Base-by-base conservation (phyloP, 1,139 yeast genomes). In the Debaryomycetaceae sp. region DNA sequence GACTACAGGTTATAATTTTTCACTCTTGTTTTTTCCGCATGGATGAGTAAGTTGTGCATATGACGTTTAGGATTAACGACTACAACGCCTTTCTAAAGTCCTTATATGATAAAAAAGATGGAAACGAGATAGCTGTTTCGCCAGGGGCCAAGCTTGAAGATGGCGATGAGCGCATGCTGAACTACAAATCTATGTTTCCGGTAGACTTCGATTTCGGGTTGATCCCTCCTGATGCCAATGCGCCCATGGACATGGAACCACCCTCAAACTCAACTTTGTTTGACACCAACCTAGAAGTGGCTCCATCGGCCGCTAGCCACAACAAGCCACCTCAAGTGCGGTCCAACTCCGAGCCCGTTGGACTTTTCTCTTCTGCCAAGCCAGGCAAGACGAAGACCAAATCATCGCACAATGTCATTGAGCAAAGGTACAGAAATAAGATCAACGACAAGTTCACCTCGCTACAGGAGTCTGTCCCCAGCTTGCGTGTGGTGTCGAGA, bases 341-440 rank as follows among this genome's bases (percentile, higher is more conserved):
- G n/a, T n/a, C n/a, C n/a, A n/a, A n/a, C n/a, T n/a, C n/a, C n/a
- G n/a, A n/a, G n/a, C n/a, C n/a, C n/a, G n/a, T n/a, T n/a, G n/a
- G n/a, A n/a, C n/a, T n/a, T n/a, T 22, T 23, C 14, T 23, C 30
- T 17, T 3, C 16, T 11, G 14, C 18, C 3, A 5, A 9, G 12
- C 10, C 18, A 10, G 12, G 11, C 7, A 29, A 41, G 28, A 47
- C 56, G 18, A 38, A 45, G 29, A 46, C 50, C 18, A 59, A 57
- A 34, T 58, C 65, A 2, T 59, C 70, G 4, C 73, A 66, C 46
- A 66, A 65, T 37, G 59, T 66, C 4, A 65, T 66, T 32, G 73
- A 66, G 39, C 73, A 66, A 42, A 41, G 73, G 33, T 65, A 65
- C 45, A 45, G 73, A 35, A 65, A 66, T 46, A 65, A 64, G 38